A percentile compares a stretch with the other conserved stretches of the same genome.
phyloP scores from a whole-genome alignment of 495 filamentous ascomycete genomes.

The Aspergillus indologenus region DNA sequence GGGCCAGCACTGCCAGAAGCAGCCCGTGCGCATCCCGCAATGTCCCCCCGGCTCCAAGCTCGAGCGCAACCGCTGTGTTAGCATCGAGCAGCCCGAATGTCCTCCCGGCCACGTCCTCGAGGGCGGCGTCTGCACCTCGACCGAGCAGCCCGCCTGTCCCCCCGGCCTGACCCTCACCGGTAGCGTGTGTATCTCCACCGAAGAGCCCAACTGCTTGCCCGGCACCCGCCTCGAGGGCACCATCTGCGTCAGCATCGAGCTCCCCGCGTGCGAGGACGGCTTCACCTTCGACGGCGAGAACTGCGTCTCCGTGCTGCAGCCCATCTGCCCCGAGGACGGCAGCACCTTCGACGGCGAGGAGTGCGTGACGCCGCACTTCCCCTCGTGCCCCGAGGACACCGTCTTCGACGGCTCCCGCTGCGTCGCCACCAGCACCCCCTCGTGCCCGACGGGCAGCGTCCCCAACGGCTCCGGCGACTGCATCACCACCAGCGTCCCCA shows the following conservation, averaged over 20 bases:
- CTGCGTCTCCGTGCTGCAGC: slow-evolving; percentile 1
- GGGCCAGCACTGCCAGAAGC: slow-evolving; percentile 8
- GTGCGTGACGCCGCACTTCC: slow-evolving; percentile 3
- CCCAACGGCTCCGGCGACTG: slow-evolving; percentile 7
- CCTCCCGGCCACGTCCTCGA: slow-evolving; percentile 3
- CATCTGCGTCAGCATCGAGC: slow-evolving; percentile 6
- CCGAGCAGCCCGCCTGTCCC: slow-evolving; percentile 4
- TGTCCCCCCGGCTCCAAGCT: slow-evolving; percentile 9
- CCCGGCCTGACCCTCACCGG: slow-evolving; percentile 3
- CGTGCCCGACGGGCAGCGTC: not conserved
- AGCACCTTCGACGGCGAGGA: slow-evolving; percentile 7
- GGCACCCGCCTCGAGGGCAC: slow-evolving; percentile 1
- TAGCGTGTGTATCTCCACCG: slow-evolving; percentile 2
- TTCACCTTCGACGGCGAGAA: slow-evolving; percentile 10
- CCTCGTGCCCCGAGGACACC: slow-evolving; percentile 1
- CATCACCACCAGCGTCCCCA: not conserved
- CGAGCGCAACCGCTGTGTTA: slow-evolving; percentile 5
- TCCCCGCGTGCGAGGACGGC: slow-evolving; percentile 3
- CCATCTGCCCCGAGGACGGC: not conserved
- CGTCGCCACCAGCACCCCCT: slow-evolving; percentile 7
- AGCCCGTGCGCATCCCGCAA: slow-evolving; percentile 2
- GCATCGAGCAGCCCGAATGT: not conserved
- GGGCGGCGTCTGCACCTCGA: not conserved
- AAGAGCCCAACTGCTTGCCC: not conserved
- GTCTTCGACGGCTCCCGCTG: slow-evolving; percentile 10